These are phyloP conservation scores for Phaeophleospora eucalypticola DNA, from an alignment of 2,329 filamentous ascomycete species.

Conservation along the genomic window DNA sequence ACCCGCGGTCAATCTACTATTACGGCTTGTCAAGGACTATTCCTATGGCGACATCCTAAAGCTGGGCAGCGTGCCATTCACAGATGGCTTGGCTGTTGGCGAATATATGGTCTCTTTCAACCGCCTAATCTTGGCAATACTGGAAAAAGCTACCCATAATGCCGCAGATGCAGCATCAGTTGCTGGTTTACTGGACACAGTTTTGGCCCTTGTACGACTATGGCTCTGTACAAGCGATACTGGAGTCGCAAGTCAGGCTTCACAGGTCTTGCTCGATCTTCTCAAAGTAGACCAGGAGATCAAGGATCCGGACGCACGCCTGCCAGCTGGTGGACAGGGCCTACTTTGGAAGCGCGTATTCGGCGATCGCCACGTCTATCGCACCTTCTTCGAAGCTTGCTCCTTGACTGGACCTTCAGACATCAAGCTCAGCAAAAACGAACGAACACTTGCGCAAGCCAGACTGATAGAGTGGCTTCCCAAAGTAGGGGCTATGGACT, in stretches of 20 bases:
- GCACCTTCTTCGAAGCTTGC: slow-evolving; percentile 53
- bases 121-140: slow-evolving; percentile 50
- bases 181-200: slow-evolving; percentile 53
- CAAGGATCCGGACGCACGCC: slow-evolving; percentile 18
- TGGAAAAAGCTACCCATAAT: slow-evolving; percentile 52
- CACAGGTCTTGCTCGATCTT: slow-evolving; percentile 50
- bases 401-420: slow-evolving; percentile 40
- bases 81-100: slow-evolving; percentile 50
- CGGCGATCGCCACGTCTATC: slow-evolving; percentile 56
- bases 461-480: slow-evolving; percentile 57
- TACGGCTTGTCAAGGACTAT: slow-evolving; percentile 47
- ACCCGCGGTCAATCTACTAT: slow-evolving; percentile 51
- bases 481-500: slow-evolving; percentile 51
- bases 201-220: slow-evolving; percentile 52
- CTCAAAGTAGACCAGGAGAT: slow-evolving; percentile 46
- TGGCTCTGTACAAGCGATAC: slow-evolving; percentile 57
- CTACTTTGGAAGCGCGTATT: slow-evolving; percentile 61
- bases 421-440: slow-evolving; percentile 44
- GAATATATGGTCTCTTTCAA: slow-evolving; percentile 49
- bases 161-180: slow-evolving; percentile 55
- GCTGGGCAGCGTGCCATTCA: slow-evolving; percentile 41
- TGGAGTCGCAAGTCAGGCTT: slow-evolving; percentile 52
- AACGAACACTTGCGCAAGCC: slow-evolving; percentile 58
- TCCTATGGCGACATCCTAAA: slow-evolving; percentile 47
- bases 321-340: slow-evolving; percentile 40